Conservation (phyloP, 2,329 filamentous ascomycete species). For the Monilinia laxa region DNA sequence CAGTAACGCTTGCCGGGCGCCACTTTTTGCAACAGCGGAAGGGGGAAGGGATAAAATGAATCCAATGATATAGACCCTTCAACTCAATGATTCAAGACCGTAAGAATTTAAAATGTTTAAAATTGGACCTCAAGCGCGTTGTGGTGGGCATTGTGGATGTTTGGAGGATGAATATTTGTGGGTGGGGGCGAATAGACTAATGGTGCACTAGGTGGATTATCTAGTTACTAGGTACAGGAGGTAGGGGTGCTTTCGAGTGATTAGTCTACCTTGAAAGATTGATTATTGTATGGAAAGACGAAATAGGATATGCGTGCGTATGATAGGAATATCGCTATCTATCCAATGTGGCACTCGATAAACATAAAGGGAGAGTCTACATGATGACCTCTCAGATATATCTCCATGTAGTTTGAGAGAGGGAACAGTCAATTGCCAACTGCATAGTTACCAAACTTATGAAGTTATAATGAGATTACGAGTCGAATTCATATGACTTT, state of each 20-base stretch:
- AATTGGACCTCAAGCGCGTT: slow-evolving; percentile 22
- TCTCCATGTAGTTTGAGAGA: neutral
- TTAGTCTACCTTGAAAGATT: slow-evolving; percentile 5
- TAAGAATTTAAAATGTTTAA: slow-evolving; percentile 16
- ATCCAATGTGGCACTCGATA: neutral
- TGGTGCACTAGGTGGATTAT: slow-evolving; percentile 6
- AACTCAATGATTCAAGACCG: slow-evolving; percentile 13
- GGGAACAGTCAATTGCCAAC: neutral
- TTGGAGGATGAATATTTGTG: slow-evolving; percentile 9
- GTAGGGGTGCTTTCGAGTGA: slow-evolving; percentile 19
- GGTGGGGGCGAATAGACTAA: neutral
- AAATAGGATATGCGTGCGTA: slow-evolving; percentile 3
- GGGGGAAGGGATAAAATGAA: slow-evolving; percentile 18
- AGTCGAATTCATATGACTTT: neutral
- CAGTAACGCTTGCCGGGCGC: slow-evolving; percentile 22
- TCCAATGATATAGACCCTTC: neutral
- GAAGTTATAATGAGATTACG: neutral
- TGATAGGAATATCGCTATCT: slow-evolving; percentile 9
- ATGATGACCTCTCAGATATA: neutral
- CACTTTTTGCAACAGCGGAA: slow-evolving; percentile 16
- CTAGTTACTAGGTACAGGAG: slow-evolving; percentile 2
- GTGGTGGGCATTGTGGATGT: slow-evolving; percentile 21
- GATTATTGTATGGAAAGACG: slow-evolving; percentile 5
- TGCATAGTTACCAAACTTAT: neutral
- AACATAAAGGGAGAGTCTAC: neutral